Evolutionary conservation across 2,329 filamentous ascomycete species (phyloP), one percentile per base, ranked within the genome.

Genomic region (Fusarium bactridioides): DNA sequence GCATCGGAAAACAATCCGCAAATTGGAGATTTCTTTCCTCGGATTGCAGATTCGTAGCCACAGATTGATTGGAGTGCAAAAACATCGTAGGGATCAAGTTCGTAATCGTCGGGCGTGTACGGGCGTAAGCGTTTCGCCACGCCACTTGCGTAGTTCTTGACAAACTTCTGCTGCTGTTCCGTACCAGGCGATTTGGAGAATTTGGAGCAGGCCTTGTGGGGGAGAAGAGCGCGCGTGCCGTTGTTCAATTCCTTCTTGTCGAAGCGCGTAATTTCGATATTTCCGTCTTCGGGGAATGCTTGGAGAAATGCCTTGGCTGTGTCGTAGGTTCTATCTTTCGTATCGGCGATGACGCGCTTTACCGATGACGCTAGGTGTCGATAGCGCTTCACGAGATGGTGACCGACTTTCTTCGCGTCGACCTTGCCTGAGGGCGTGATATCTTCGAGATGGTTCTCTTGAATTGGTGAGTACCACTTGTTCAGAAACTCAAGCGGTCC

Each of bases 41-140:
- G 41, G 29, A 76, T 75, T 3, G 67, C 74, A 0, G 74, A 76
- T 25, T 76, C 74, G 15, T 76, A 76, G 21, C 74, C 74, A 18
- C 74, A 76, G 15, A 76, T 67, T 4, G 74, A 76, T 13, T 76
- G 74, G 1, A 76, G 72, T 1, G 74, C 74, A 23, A 76, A 75
- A 10, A 76, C 70, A 9, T 76, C 74, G 13, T 60, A 75, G 3
- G 74, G 70, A 7, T 57, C 70, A 3, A 76, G 45, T 7, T 75
- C 40, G 13, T 64, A 76, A 23, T 72, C 72, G 3, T 69, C 61
- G 2, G 74, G 74, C 1, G 74, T 75, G 12, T 73, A 63, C 4
- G 69, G 74, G 3, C 72, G 70, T 2, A 76, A 27, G 1, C 74
- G 72, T 10, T 55, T 59, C 0, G 74, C 67, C 4, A 76, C 64